Conservation (phyloP, 768 basidiomycete genomes). For the Mycena olivaceomarginata region DNA sequence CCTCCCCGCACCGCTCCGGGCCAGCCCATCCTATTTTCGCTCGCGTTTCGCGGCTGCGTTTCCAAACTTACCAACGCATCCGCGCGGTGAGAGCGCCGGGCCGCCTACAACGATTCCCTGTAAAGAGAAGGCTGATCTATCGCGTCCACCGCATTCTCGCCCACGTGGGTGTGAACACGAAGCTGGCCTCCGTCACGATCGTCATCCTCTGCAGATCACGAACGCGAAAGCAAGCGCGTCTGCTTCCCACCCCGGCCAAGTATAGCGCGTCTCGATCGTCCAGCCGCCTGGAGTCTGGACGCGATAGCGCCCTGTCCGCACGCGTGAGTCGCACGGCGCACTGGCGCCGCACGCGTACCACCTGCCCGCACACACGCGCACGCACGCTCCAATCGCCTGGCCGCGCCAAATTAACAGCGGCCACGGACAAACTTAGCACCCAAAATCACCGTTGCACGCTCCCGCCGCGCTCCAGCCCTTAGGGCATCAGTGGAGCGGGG, state of each 20-base stretch:
- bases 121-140: not conserved
- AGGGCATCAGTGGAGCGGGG: not conserved
- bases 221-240: too few species aligned
- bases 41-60: not conserved
- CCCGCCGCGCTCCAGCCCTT: not conserved
- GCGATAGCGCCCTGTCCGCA: not conserved
- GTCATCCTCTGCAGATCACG: slow-evolving; percentile 7
- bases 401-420: not conserved
- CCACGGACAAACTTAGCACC: not conserved
- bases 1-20: not conserved
- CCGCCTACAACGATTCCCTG: not conserved
- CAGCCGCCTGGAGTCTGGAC: not conserved
- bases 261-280: slow-evolving; percentile 2
- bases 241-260: not conserved
- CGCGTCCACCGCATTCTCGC: not conserved
- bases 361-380: not conserved
- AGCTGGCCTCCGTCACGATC: not conserved
- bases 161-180: slow-evolving; percentile 17
- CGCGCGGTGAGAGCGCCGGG: not conserved
- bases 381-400: slow-evolving; percentile 5
- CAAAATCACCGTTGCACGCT: not conserved
- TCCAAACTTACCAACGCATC: not conserved
- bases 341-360: not conserved
- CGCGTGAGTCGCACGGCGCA: not conserved
- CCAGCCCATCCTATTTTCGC: not conserved